Evolutionary conservation across 2,329 filamentous ascomycete species (phyloP), one percentile per base, ranked within the genome.

Genomic region (Scytalidium lignicola): DNA sequence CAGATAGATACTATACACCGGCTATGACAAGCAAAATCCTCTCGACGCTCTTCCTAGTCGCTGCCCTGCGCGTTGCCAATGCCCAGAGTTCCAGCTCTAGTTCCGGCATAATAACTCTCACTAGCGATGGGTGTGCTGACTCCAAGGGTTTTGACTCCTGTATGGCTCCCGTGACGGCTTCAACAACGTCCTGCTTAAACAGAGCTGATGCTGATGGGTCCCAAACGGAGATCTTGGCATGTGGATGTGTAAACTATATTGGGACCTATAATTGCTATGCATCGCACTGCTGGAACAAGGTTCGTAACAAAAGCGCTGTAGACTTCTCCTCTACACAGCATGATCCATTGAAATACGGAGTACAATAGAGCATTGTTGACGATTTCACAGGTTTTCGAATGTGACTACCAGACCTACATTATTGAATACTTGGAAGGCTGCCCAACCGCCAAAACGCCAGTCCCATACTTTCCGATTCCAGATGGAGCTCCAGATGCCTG

Each of bases 381-480:
- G 15, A 37, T 13, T 15, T 5, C 32, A 9, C 15, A 64, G 62
- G 66, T 68, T 43, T 69, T 64, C 54, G 66, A 66, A 37, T 70
- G 67, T 55, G 65, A 68, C 55, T 70, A 69, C 48, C 67, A 70
- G 52, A 56, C 64, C 32, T 68, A 67, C 55, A 58, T 67, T 17
- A 54, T 66, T 22, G 55, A 64, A 46, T 70, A 68, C 50, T 58
- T 69, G 44, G 47, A 55, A 20, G 46, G 61, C 18, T 69, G 67
- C 50, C 59, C 62, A 20, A 58, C 58, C 17, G 50, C 51, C 19
- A 64, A 64, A 37, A 47, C 51, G 21, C 60, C 62, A 12, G 63
- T 70, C 18, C 67, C 67, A n/a, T 70, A 68, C 57, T 70, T 67
- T 49, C 67, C 67, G 2, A 55, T 62, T 0, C 67, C 67, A 1